Evolutionary conservation across 129 eudicot genomes (phyloP), one percentile per base, ranked within the genome.

Genomic region (Saposhnikovia divaricata): DNA sequence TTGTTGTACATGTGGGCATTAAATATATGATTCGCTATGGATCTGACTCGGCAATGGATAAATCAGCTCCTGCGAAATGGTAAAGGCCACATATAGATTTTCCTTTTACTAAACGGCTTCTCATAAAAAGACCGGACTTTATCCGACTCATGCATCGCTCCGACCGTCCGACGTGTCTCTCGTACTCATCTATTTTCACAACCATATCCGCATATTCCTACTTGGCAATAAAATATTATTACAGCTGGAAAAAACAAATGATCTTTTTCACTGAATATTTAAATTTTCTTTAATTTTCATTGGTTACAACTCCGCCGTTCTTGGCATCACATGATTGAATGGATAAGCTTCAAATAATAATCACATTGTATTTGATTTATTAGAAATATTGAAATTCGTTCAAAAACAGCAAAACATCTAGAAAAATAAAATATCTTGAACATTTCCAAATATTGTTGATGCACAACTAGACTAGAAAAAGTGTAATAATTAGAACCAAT

Each of bases 11-110:
- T n/a, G 68, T n/a, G 34, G 69, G 0, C 0, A n/a, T 61, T 61
- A 9, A 61, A 61, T 2, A 9, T 61, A 25, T 25, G 13, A 25
- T 9, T n/a, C 15, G n/a, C 34, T 3, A 0, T 1, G 34, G 0
- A 61, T 61, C 69, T 25, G 69, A 61, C 15, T 61, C 15, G 69
- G 69, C 34, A 61, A 19, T 18, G 79, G 79, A 76, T 76, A 76
- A 76, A 76, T 28, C 79, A 38, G 68, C 79, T 53, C 69, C 28
- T 76, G 45, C 51, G 46, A 73, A 73, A 43, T 9, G 1, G 39
- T 4, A 42, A 42, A 27, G 51, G 27, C 37, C 9, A 19, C 25
- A 18, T 71, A 5, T 4, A 71, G 9, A 34, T 39, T 6, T n/a
- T n/a, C n/a, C n/a, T n/a, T 34, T 39, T 2, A 34, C 19, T 21